Evolutionary conservation across 352 stramenopile species (phyloP).

Genomic region (Ophiocytium majus): DNA sequence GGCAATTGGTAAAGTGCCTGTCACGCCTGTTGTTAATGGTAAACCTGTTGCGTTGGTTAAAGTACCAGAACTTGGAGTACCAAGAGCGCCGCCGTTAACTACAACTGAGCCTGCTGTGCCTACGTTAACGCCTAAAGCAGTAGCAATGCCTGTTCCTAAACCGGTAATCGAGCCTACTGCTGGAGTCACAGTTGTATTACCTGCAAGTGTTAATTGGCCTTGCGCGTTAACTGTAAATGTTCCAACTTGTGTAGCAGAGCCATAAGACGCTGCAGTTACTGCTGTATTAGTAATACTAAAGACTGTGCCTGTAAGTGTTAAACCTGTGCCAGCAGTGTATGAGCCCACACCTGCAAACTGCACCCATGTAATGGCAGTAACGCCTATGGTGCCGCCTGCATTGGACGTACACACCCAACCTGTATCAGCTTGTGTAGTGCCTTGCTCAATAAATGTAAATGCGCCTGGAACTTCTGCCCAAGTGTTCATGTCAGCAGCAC

Average conservation of each 20-base stretch:
- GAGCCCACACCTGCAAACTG: neutral
- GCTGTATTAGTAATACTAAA: neutral
- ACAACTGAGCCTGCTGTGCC: neutral
- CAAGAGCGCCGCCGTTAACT: neutral
- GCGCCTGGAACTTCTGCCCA: neutral
- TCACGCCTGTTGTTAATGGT: neutral
- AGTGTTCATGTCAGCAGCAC: neutral
- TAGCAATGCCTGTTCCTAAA: neutral
- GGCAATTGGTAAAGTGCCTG: neutral
- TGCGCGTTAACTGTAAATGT: no score
- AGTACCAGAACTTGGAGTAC: neutral
- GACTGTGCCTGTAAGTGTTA: neutral
- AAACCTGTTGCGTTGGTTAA: neutral
- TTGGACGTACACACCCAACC: constrained; percentile 1
- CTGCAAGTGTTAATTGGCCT: constrained; percentile 2
- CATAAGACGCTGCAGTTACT: neutral
- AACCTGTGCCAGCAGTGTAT: constrained; percentile 2
- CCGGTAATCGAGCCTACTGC: neutral
- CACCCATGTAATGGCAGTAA: neutral
- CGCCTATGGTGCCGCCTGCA: neutral
- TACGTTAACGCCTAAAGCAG: neutral
- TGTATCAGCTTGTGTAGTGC: neutral
- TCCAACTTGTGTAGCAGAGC: neutral
- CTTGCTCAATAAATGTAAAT: constrained; percentile 13
- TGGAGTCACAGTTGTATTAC: neutral